Percentiles rank a stretch among this genome's conserved stretches.
phyloP scores from a whole-genome alignment of 1,139 yeast species.

The Geotrichum macrosporum region DNA sequence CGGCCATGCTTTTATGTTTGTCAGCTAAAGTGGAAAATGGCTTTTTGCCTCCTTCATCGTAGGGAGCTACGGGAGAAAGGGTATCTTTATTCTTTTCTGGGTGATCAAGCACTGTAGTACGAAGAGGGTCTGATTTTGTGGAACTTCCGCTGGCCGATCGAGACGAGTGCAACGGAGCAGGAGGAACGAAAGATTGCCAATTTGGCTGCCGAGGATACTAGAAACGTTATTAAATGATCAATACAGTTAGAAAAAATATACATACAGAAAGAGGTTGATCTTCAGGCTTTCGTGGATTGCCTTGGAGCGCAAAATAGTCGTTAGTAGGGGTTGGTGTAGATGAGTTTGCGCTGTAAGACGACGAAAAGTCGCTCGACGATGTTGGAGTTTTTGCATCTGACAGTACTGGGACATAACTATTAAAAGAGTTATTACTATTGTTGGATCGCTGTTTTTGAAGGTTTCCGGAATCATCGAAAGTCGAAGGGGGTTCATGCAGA shows the following conservation, averaged over 20 bases:
- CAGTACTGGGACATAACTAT: conserved; percentile 2
- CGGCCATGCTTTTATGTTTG: conserved; percentile 21
- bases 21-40: conserved; percentile 12
- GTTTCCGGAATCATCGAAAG: background rate
- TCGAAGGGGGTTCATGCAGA: background rate
- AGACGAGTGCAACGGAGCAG: conserved; percentile 1
- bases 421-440: conserved; percentile 1
- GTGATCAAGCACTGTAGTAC: conserved; percentile 1
- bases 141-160: background rate
- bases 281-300: background rate
- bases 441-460: background rate
- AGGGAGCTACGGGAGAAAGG: too few relatives aligned
- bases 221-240: background rate
- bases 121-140: background rate
- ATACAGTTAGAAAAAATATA: background rate
- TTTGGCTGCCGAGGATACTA: conserved; percentile 11
- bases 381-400: background rate
- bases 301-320: background rate
- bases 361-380: conserved; percentile 4
- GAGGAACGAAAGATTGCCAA: conserved; percentile 17
- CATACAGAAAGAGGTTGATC: background rate
- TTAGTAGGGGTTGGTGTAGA: background rate
- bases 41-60: conserved; percentile 11
- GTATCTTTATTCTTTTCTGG: too few relatives aligned
- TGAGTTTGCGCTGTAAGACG: background rate